Percentiles rank a stretch among this genome's conserved stretches.
phyloP scores from a whole-genome alignment of 306 rosid species.

The Prunus campanulata region DNA sequence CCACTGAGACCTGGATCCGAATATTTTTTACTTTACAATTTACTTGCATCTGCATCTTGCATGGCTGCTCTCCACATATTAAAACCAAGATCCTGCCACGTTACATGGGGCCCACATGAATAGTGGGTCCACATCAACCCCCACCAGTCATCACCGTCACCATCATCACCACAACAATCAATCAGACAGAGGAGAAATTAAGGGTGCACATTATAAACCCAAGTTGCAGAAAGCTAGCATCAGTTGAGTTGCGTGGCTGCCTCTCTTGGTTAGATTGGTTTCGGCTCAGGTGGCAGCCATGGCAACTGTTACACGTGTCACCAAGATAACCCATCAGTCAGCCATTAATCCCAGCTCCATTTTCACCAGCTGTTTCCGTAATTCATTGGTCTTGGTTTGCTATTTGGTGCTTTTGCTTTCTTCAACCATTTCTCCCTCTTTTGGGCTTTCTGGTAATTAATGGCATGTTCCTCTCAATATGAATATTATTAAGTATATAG shows the following conservation, averaged over 20 bases:
- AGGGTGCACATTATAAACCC: background rate
- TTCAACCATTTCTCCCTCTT: background rate
- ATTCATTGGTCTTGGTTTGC: background rate
- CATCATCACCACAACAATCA: background rate
- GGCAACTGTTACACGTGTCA: background rate
- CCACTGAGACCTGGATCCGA: no score
- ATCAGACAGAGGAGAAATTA: background rate
- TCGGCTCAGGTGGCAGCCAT: background rate
- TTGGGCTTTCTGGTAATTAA: constrained; percentile 8
- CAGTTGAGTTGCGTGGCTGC: background rate
- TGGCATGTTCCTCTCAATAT: no score
- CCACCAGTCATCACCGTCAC: background rate
- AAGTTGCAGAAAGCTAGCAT: background rate
- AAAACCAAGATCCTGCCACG: constrained; percentile 16
- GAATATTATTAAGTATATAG: background rate
- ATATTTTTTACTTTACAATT: background rate
- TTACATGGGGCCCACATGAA: background rate
- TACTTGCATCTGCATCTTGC: background rate
- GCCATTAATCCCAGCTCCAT: background rate
- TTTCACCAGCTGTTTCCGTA: background rate
- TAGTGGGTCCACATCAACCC: background rate
- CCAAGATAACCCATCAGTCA: background rate
- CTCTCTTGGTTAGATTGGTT: background rate
- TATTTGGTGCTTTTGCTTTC: background rate
- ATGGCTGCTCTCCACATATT: constrained; percentile 1